Evolutionary conservation across 2,329 filamentous ascomycete genomes (phyloP), one percentile per base, ranked within the genome.

Genomic region (Cladophialophora bantiana): DNA sequence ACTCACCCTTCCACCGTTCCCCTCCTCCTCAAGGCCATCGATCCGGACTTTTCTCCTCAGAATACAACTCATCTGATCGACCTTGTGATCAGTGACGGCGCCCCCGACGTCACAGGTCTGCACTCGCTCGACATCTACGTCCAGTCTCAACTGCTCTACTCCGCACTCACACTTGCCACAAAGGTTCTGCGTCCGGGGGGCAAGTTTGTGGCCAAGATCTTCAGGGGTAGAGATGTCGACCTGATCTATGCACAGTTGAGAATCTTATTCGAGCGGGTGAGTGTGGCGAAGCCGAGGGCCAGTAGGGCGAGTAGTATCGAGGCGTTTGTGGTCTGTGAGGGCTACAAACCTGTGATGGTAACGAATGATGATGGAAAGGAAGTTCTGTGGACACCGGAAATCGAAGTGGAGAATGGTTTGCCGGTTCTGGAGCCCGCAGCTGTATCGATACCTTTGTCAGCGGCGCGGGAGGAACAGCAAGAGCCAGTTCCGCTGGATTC

Each of bases 71-170:
- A 93, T 57, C 92, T 90, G 0, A 94, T 98, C 13, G 95, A 99
- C 76, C 86, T 99, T 1, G 94, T 99, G 31, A 87, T 99, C 69
- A 97, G 93, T 65, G 95, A 99, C 74, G 95, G 95, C 61, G 95
- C 95, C 0, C 95, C 95, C 0, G 95, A 99, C 75, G 95, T 99
- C 12, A 99, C 95, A 0, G 95, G 95, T 20, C 85, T 99, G 0
- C 95, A 99, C 78, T 95, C 99, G 77, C 87, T 99, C 40, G 95
- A 99, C 79, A 98, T 98, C 73, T 99, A 99, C 79, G 92, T 99
- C 18, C 95, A 99, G 80, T 94, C 92, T 7, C 95, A 98, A 79
- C 86, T 99, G 7, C 89, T 99, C 58, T 97, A 96, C 78, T 93
- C 94, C 0, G 95, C 95, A 0, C 86, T 99, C 20, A 97, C 97